Evolutionary conservation across 352 stramenopile genomes (phyloP), one percentile per base, ranked within the genome.

Genomic region (Phytophthora tentaculata): DNA sequence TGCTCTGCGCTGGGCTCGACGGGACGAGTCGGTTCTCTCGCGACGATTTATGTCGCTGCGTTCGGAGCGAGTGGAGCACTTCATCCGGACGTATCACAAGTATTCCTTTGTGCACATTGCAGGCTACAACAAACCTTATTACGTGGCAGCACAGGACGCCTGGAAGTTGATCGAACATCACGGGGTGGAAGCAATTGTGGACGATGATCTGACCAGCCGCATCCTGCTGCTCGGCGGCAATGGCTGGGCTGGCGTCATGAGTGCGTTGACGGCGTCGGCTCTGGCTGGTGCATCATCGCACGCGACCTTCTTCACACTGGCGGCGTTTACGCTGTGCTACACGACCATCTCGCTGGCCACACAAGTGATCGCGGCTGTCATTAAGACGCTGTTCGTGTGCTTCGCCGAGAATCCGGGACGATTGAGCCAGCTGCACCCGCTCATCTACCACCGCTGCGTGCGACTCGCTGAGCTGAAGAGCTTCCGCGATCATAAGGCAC

Each of bases 341-440:
- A 94, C 85, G 45, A 90, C 84, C 51, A 73, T 94, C 17, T 93
- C 87, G 39, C 77, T 92, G 59, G 80, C 85, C 14, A 92, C 81
- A 32, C 85, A 92, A 65, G 78, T 91, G 43, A 77, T 94, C 26
- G 74, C 76, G 13, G 84, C 85, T 0, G 83, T 92, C 20, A 91
- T 95, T 64, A 95, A 96, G 77, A 95, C 88, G 23, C 67, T 96
- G 19, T 96, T 94, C 62, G 84, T 96, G 41, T 96, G 88, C 76
- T 96, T 96, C 56, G 86, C 88, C 3, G 84, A 95, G 72, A 90
- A 91, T 58, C 88, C 88, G 20, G 78, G 67, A 20, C 84, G 85
- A 13, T 67, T 96, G 41, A 94, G 83, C 48, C 84, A 94, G 71
- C 71, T 95, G 22, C 84, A 96, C 57, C 86, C 88, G 51, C 79